phyloP scores from a whole-genome alignment of 129 eudicot species.

The Flaveria bidentis region DNA sequence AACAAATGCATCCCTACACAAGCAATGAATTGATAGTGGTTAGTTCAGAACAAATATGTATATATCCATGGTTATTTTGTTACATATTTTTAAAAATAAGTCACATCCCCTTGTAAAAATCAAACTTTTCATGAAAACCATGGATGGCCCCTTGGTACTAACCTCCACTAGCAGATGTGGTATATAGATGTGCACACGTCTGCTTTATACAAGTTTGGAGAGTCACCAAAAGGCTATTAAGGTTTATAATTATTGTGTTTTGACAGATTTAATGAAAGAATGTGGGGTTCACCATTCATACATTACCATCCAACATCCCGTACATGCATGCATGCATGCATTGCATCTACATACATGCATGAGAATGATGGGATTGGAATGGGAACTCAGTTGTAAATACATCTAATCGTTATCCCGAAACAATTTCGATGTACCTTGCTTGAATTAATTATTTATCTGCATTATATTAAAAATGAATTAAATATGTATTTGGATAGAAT shows the following conservation, averaged over 20 bases:
- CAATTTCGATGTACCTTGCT: too few relatives aligned
- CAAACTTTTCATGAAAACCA: conserved; percentile 26
- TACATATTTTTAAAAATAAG: neutral
- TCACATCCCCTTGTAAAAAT: conserved; percentile 6
- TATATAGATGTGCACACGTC: conserved; percentile 35
- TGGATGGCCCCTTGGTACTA: conserved; percentile 32
- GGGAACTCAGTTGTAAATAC: neutral
- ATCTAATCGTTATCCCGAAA: neutral
- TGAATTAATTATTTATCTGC: too few relatives aligned
- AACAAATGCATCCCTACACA: too few relatives aligned
- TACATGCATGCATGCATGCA: conserved; percentile 33
- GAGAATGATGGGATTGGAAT: conserved; percentile 23
- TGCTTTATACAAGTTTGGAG: conserved; percentile 33
- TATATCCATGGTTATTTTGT: neutral
- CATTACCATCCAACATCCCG: conserved; percentile 33
- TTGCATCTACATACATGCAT: conserved; percentile 29
- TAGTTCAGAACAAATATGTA: neutral
- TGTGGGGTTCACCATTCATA: conserved; percentile 31
- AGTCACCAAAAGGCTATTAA: conserved; percentile 31
- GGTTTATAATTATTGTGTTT: conserved; percentile 33
- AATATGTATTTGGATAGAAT: too few relatives aligned
- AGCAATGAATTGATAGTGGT: neutral
- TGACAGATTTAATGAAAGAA: conserved; percentile 34
- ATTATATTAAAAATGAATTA: too few relatives aligned
- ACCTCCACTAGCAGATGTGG: conserved; percentile 31